Evolutionary conservation across 805 yeast species (phyloP).

Genomic region (Wickerhamiella musiphila): DNA sequence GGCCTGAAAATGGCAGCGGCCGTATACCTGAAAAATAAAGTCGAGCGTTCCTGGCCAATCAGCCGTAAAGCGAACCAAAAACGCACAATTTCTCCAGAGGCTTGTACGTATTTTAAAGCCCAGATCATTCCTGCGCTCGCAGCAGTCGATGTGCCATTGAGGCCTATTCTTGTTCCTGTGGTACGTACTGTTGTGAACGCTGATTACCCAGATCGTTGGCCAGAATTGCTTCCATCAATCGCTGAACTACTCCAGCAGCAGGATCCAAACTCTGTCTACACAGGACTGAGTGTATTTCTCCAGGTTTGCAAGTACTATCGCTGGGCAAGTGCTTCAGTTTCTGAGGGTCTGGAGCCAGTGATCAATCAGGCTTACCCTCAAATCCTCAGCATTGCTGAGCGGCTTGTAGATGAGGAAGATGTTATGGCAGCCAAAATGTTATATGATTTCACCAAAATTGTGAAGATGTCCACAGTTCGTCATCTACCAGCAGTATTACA

Average conservation of each 20-base stretch:
- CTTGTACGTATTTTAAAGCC: too few relatives aligned
- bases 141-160: constrained; percentile 25
- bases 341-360: constrained; percentile 36
- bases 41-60: constrained; percentile 43
- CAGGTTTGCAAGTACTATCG: constrained; percentile 57
- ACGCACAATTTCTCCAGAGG: too few relatives aligned
- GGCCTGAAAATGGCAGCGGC: constrained; percentile 57
- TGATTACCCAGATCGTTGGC: constrained; percentile 41
- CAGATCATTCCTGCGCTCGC: constrained; percentile 50
- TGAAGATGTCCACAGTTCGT: constrained; percentile 48
- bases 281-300: constrained; percentile 53
- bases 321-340: constrained; percentile 44
- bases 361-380: constrained; percentile 45
- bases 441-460: constrained; percentile 53
- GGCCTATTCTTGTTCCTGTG: constrained; percentile 29
- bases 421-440: constrained; percentile 50
- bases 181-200: constrained; percentile 33
- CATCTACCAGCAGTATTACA: constrained; percentile 45
- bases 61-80: constrained; percentile 35
- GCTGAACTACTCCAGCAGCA: constrained; percentile 28
- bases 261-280: constrained; percentile 32
- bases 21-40: constrained; percentile 63
- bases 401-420: constrained; percentile 27
- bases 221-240: constrained; percentile 31
- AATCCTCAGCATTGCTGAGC: constrained; percentile 47